phyloP scores from a whole-genome alignment of 352 stramenopile species.

The Globisporangium canariense region DNA sequence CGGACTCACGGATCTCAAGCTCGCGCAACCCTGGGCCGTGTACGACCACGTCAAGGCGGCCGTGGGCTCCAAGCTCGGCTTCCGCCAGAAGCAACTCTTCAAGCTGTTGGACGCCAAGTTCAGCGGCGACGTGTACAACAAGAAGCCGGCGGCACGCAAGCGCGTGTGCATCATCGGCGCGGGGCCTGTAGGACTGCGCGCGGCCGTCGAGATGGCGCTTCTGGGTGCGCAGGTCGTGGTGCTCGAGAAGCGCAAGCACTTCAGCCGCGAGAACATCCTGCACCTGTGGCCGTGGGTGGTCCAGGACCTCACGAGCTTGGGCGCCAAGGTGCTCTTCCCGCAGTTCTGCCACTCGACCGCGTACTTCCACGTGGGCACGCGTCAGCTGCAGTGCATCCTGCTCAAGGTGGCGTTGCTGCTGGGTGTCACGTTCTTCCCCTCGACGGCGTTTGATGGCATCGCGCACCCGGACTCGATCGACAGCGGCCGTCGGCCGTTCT shows the following conservation, averaged over 20 bases:
- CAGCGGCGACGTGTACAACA: conserved; percentile 45
- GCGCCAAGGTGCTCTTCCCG: conserved; percentile 80
- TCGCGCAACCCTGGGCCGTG: conserved; percentile 49
- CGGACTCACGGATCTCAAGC: conserved; percentile 45
- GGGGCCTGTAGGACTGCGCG: conserved; percentile 71
- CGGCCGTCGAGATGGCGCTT: conserved; percentile 68
- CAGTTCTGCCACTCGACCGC: conserved; percentile 80
- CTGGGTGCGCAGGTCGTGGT: conserved; percentile 71
- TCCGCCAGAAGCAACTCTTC: conserved; percentile 78
- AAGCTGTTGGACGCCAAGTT: conserved; percentile 63
- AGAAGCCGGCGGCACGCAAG: conserved; percentile 59
- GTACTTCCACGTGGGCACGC: conserved; percentile 84
- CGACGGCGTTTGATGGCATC: conserved; percentile 60
- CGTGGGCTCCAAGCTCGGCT: conserved; percentile 55
- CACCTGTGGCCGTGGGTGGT: conserved; percentile 84
- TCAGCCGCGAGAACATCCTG: conserved; percentile 82
- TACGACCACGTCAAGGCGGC: conserved; percentile 67
- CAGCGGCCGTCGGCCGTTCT: conserved; percentile 60
- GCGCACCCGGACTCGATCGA: conserved; percentile 47
- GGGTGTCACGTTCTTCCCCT: conserved; percentile 63
- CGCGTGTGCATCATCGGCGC: conserved; percentile 72
- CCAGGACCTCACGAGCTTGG: conserved; percentile 72
- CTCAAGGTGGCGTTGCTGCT: conserved; percentile 79
- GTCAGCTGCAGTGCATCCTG: conserved; percentile 81
- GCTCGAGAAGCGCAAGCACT: conserved; percentile 79